Evolutionary conservation across 2,329 filamentous ascomycete genomes (phyloP).

Genomic region (Penicillium sp.): DNA sequence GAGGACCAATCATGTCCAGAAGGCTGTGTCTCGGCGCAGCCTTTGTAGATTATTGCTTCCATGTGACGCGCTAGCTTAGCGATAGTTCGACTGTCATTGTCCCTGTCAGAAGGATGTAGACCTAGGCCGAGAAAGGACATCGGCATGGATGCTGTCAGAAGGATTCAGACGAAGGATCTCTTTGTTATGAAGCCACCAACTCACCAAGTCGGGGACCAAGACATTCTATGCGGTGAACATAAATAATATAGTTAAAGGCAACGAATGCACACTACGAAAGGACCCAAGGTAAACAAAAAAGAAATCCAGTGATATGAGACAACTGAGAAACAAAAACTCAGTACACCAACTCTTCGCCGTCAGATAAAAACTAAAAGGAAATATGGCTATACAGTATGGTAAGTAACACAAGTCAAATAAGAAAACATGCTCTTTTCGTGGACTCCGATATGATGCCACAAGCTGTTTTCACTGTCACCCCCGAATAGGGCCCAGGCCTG

Average conservation of each 20-base stretch:
- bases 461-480: constrained; percentile 12
- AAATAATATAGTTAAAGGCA: neutral
- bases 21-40: neutral
- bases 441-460: constrained; percentile 22
- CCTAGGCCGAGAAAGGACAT: neutral
- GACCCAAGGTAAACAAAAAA: constrained; percentile 14
- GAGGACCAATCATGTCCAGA: neutral
- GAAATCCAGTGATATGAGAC: constrained; percentile 28
- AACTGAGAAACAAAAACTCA: constrained; percentile 27
- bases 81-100: neutral
- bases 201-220: neutral
- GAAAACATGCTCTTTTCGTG: constrained; percentile 37
- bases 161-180: neutral
- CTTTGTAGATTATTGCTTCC: neutral
- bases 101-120: neutral
- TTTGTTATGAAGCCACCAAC: neutral
- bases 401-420: constrained; percentile 40
- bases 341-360: constrained; percentile 43
- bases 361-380: constrained; percentile 30
- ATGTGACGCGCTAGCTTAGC: neutral
- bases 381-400: constrained; percentile 46
- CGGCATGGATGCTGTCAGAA: neutral
- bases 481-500: constrained; percentile 5
- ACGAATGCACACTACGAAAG: neutral
- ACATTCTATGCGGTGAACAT: no score